These are phyloP conservation scores for Sanghuangporus baumii DNA, from an alignment of 1,284 basidiomycete species.

Conservation along the genomic window DNA sequence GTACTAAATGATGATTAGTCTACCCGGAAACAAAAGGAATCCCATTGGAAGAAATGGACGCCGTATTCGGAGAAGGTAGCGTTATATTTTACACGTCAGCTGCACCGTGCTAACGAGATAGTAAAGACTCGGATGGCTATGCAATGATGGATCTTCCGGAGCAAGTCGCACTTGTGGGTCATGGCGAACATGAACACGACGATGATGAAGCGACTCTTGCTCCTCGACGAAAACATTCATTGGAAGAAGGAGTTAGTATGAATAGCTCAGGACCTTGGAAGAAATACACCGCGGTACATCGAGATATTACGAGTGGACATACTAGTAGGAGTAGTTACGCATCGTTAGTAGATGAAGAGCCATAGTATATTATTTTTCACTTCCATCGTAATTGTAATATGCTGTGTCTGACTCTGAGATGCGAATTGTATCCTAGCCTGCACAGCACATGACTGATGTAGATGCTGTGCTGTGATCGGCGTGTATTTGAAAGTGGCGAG, in stretches of 20 bases:
- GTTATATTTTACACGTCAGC: not conserved
- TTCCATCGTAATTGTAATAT: not conserved
- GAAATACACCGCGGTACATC: not conserved
- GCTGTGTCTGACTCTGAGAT: no score
- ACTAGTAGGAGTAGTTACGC: conserved; percentile 7
- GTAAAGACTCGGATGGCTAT: conserved; percentile 9
- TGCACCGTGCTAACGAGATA: not conserved
- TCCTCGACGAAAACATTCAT: conserved; percentile 8
- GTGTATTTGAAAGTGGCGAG: not conserved
- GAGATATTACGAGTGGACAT: conserved; percentile 5
- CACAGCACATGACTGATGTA: not conserved
- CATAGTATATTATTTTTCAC: not conserved
- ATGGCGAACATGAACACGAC: conserved; percentile 15
- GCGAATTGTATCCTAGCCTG: no score
- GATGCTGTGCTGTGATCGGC: not conserved
- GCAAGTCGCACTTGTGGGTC: conserved; percentile 13
- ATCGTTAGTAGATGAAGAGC: conserved; percentile 9
- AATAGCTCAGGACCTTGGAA: conserved; percentile 3
- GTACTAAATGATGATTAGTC: conserved; percentile 36
- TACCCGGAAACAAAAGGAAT: conserved; percentile 82
- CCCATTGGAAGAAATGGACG: conserved; percentile 79
- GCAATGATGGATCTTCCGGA: conserved; percentile 11
- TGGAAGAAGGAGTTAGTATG: not conserved
- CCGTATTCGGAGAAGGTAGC: conserved; percentile 74
- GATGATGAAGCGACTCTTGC: conserved; percentile 13